Percentiles rank a stretch among this genome's conserved stretches.
These are phyloP conservation scores for Jatropha curcas DNA, from an alignment of 345 rosid genomes.

Conservation along the genomic window DNA sequence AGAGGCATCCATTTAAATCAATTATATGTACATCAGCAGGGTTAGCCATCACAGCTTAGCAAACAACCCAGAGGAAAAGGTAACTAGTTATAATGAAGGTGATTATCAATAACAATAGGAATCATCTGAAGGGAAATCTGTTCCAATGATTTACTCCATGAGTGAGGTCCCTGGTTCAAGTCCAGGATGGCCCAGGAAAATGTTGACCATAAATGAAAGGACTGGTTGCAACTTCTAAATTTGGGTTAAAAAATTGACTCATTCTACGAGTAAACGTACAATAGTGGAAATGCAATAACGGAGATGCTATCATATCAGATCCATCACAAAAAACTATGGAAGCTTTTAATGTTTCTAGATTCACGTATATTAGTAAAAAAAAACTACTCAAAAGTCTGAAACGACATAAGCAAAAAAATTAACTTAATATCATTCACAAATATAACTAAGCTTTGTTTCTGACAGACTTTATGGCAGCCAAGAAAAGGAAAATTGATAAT, in stretches of 20 bases:
- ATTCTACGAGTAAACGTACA: no score
- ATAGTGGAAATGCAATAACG: not conserved
- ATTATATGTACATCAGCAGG: not conserved
- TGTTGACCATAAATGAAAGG: no score
- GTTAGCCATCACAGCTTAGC: not conserved
- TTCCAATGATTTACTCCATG: no score
- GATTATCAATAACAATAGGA: not conserved
- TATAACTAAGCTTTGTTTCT: not conserved
- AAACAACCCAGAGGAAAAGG: not conserved
- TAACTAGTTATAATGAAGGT: not conserved
- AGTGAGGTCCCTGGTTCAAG: no score
- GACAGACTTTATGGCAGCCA: not conserved
- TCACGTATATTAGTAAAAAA: no score
- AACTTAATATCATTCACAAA: not conserved
- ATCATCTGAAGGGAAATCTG: not conserved
- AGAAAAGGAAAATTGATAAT: slow-evolving; percentile 4
- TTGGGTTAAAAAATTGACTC: no score
- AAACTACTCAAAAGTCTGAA: not conserved
- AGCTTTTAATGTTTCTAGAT: not conserved
- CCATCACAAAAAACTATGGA: not conserved
- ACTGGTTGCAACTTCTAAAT: no score
- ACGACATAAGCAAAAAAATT: not conserved
- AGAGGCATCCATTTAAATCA: not conserved
- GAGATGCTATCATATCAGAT: not conserved
- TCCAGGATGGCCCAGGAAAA: no score